Evolutionary conservation across 768 basidiomycete genomes (phyloP).

Genomic region (Macrolepiota albuminosa): DNA sequence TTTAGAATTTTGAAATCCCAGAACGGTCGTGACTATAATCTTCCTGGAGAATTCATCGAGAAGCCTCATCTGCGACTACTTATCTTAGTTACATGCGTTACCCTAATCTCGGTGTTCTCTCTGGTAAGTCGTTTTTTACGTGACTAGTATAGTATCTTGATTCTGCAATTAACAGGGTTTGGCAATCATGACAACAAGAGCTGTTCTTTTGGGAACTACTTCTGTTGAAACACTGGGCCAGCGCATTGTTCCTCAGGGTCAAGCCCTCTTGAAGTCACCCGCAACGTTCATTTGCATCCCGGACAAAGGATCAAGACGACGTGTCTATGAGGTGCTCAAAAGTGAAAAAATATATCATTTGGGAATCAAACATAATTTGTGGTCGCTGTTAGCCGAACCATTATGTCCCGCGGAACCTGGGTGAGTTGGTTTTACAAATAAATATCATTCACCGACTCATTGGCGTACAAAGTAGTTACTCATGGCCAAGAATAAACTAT

Average conservation of each 20-base stretch:
- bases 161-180: constrained; percentile 20
- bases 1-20: constrained; percentile 23
- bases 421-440: neutral
- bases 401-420: neutral
- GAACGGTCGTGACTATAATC: constrained; percentile 1
- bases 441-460: constrained; percentile 3
- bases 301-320: neutral
- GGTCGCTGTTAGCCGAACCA: constrained; percentile 11
- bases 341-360: constrained; percentile 35
- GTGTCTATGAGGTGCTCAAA: constrained; percentile 17
- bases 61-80: constrained; percentile 32
- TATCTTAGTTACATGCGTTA: constrained; percentile 18
- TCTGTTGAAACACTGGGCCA: constrained; percentile 23
- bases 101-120: constrained; percentile 30
- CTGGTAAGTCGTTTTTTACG: constrained; percentile 21
- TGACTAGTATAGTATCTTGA: neutral
- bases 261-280: neutral
- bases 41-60: constrained; percentile 27
- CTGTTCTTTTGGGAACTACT: constrained; percentile 29
- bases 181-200: constrained; percentile 20
- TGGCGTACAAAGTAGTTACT: constrained; percentile 18
- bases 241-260: constrained; percentile 8
- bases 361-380: constrained; percentile 27
- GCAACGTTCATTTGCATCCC: constrained; percentile 24
- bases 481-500: constrained; percentile 36